Evolutionary conservation across 2,329 filamentous ascomycete genomes (phyloP), one percentile per base, ranked within the genome.

Genomic region (Huntiella decipiens): DNA sequence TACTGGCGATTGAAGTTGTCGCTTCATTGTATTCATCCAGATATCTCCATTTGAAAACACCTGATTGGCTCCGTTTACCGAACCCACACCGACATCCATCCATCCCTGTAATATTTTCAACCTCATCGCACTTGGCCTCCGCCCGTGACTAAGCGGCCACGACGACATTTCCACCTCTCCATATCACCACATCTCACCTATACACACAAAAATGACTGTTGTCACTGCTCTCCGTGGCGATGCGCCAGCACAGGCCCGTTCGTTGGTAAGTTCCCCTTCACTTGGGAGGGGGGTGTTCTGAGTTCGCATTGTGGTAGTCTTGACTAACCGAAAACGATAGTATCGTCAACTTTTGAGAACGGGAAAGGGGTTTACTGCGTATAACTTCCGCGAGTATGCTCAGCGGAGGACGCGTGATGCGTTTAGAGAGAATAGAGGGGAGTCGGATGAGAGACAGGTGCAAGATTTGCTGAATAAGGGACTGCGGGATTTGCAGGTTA

Each of bases 361-460:
- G 61, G 78, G 85, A 51, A 71, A 73, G 51, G 82, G 94, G 58
- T 96, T 98, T 63, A 75, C 85, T 51, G 77, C 82, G 54, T 98
- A 96, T 70, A 98, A 96, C 66, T 98, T 95, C 71, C 77, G 91
- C 65, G 88, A 95, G 62, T 98, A 98, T 63, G 87, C 91, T 45
- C 82, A 79, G 63, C 79, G 91, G 58, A 76, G 88, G 62, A 94
- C 91, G 60, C 74, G 74, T 60, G 91, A 96, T 67, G 79, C 84
- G 4, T 98, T 96, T 63, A 74, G 81, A 56, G 85, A 93, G 61
- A 73, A 92, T 62, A 72, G 75, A 61, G 60, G 63, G 47, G 79
- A 85, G 56, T 66, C 74, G 39, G 91, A 95, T 58, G 70, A 75
- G 53, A 70, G 84, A 52, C 70, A 71, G 64, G 70, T 93, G 60